Base-by-base conservation (phyloP, 345 rosid genomes). In the Gossypium longicalyx region DNA sequence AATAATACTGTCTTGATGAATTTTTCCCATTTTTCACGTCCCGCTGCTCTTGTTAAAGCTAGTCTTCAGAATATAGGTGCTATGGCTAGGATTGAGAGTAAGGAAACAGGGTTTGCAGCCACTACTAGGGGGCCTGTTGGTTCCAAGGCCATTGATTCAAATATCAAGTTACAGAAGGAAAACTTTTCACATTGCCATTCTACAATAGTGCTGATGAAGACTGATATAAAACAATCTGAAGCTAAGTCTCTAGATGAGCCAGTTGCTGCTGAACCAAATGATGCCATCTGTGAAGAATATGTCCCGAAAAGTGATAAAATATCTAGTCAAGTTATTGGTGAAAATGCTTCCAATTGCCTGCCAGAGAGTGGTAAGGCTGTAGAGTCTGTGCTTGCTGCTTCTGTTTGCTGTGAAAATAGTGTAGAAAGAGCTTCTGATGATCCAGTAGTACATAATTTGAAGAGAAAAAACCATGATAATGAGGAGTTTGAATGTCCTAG, bases 381-480 rank as follows among this genome's bases (percentile, higher is more conserved):
- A 22, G 89, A 83, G 73, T 84, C 83, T 67, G 79, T 82, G 2
- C 89, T 79, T 76, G 88, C 83, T 52, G 79, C 91, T 76, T 91
- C 97, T 13, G 91, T 90, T 80, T 86, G 93, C 76, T 90, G 97
- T n/a, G 93, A 86, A 70, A 90, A 86, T 76, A 85, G 89, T 63
- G 77, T 80, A 12, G 93, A 86, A 79, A 86, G 87, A 49, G 81
- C 71, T 76, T 85, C 87, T 1, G 91, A 89, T 76, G 87, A 87
- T 53, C 90, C 81, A 20, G 61, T 78, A 2, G 63, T 79, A 2
- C 79, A 71, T 77, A 77, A 82, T 84, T 72, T 87, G 80, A 94
- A 90, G 79, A 84, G 97, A 85, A 89, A 89, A 81, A 82, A 79
- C 62, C 63, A 47, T 19, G 87, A 92, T 47, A 77, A 69, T 27